Percentiles rank a stretch among this genome's conserved stretches.
Conservation (phyloP, 345 rosid genomes). For the Durio zibethinus region DNA sequence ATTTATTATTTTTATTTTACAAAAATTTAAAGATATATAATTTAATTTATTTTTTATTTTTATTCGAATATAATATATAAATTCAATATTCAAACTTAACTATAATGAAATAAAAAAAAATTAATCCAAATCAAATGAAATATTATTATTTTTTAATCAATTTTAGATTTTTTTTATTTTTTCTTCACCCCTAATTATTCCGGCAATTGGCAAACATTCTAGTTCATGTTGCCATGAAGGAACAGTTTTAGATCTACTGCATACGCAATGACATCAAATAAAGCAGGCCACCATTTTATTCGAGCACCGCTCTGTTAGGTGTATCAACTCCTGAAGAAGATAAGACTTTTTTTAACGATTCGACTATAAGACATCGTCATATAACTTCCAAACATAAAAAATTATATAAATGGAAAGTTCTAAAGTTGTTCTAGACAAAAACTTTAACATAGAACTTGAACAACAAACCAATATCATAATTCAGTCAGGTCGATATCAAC, state of each 20-base stretch:
- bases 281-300: neutral
- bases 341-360: neutral
- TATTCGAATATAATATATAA: too few species aligned
- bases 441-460: conserved; percentile 30
- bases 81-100: too few species aligned
- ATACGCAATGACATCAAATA: neutral
- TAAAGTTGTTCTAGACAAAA: conserved; percentile 23
- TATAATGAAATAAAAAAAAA: too few species aligned
- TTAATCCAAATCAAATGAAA: too few species aligned
- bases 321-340: neutral
- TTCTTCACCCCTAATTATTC: too few species aligned
- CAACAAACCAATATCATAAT: conserved; percentile 21
- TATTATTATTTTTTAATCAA: too few species aligned
- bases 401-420: conserved; percentile 14
- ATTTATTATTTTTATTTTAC: too few species aligned
- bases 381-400: conserved; percentile 21
- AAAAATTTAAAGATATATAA: too few species aligned
- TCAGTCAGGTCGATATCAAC: conserved; percentile 30
- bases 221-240: too few species aligned
- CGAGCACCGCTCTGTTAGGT: neutral
- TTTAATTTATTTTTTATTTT: too few species aligned
- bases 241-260: neutral
- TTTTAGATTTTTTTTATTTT: too few species aligned
- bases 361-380: neutral
- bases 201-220: too few species aligned